Evolutionary conservation across 768 basidiomycete species (phyloP).

Genomic region (Lyophyllum atratum): DNA sequence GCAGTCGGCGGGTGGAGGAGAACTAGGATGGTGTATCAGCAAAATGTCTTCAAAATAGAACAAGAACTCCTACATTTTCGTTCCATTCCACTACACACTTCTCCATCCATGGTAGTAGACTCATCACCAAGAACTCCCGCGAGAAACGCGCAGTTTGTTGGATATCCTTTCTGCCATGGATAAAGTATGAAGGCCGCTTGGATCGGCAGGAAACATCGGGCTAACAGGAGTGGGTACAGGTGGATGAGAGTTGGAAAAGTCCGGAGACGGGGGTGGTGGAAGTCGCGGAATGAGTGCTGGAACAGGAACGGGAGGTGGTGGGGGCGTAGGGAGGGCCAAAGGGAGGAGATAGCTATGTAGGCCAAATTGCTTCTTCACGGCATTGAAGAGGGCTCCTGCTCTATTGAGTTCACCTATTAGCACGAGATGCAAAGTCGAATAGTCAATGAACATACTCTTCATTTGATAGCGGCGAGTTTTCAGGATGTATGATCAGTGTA

Average conservation of each 20-base stretch:
- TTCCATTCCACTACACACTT: constrained; percentile 93
- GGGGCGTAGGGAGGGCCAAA: constrained; percentile 59
- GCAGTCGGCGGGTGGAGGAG: constrained; percentile 74
- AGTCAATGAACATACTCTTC: constrained; percentile 66
- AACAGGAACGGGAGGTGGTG: constrained; percentile 67
- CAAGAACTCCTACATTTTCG: constrained; percentile 57
- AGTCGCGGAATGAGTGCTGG: constrained; percentile 68
- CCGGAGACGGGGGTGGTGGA: constrained; percentile 48
- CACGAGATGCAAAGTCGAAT: background rate
- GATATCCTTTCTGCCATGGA: constrained; percentile 72
- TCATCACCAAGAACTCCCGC: constrained; percentile 87
- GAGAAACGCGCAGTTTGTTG: constrained; percentile 75
- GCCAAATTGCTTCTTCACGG: constrained; percentile 86
- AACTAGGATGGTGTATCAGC: constrained; percentile 42
- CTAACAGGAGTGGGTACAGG: constrained; percentile 18
- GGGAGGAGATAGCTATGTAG: constrained; percentile 73
- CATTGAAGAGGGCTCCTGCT: constrained; percentile 78
- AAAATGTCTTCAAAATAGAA: background rate
- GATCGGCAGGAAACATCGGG: constrained; percentile 24
- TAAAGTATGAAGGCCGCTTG: constrained; percentile 41
- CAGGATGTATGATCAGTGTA: constrained; percentile 77
- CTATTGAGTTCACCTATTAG: constrained; percentile 34
- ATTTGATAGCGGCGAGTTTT: constrained; percentile 65
- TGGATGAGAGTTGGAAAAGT: constrained; percentile 26
- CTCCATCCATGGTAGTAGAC: constrained; percentile 96